Base-by-base conservation (phyloP, 169 alveolate genomes). In the Plasmodium coatneyi region DNA sequence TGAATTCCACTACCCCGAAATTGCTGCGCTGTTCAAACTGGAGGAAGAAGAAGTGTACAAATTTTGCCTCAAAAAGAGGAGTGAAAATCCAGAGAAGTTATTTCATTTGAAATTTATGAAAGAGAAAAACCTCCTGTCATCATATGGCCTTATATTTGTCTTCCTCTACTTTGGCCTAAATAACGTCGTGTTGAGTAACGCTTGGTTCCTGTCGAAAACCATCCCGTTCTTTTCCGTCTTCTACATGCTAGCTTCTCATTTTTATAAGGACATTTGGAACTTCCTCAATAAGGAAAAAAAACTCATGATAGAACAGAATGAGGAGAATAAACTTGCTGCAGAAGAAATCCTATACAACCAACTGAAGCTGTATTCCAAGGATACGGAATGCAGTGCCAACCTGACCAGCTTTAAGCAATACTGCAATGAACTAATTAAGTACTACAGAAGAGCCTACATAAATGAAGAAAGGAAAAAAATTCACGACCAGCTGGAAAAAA, bases 181-280 rank as follows among this genome's bases (percentile, higher is more conserved):
- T 30, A 97, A 97, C 95, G 95, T 97, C 12, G 98, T 96, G 5
- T 90, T 97, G 92, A 96, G 98, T 86, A 97, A 97, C 89, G 98
- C 98, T 5, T 97, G 98, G 98, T 97, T 97, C 82, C 95, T 96
- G 36, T 96, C 98, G 2, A 97, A 97, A 83, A 97, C 98, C 2
- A 95, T 97, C 54, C 98, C 98, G 16, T 97, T 97, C 90, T 98
- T 98, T 60, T 97, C 97, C 5, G 98, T 97, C 19, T 97, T 97
- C 92, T 97, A 97, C 94, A 96, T 97, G 98, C 96, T 97, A 80
- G 98, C 97, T 5, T 95, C 98, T 3, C 96, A 97, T 96, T 97
- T 96, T 93, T 97, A 97, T 96, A 95, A 76, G 84, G 97, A 81
- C 41, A 39, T 66, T 1, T 80, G 83, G 87, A 34, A 71, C 70